Evolutionary conservation across 306 rosid genomes (phyloP).

Genomic region (Castanea crenata): DNA sequence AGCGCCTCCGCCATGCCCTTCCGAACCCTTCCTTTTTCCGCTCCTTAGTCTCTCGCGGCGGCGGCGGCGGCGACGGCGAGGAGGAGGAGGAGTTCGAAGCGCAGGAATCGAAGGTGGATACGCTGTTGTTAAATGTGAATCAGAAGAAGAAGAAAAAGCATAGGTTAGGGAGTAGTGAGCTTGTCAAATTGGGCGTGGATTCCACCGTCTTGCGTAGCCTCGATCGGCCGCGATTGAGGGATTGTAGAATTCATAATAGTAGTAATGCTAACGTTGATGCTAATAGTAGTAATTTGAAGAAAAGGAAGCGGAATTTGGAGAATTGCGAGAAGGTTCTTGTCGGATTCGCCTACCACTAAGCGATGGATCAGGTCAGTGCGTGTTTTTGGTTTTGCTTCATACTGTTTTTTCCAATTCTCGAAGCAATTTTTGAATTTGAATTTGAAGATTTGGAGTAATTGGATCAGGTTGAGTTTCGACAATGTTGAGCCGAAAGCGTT

Average conservation of each 20-base stretch:
- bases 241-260: conserved; percentile 45
- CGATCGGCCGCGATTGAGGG: conserved; percentile 74
- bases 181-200: conserved; percentile 75
- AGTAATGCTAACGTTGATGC: neutral
- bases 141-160: conserved; percentile 39
- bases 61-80: neutral
- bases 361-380: conserved; percentile 70
- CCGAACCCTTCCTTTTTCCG: conserved; percentile 26
- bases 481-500: conserved; percentile 66
- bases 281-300: conserved; percentile 26
- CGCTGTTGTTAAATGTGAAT: conserved; percentile 6
- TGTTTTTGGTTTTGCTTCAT: neutral
- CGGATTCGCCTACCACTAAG: conserved; percentile 54
- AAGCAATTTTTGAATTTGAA: neutral
- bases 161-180: conserved; percentile 55
- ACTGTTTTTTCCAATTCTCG: neutral
- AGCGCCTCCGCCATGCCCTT: conserved; percentile 33
- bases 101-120: conserved; percentile 17
- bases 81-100: neutral
- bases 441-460: neutral
- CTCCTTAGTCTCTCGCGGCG: conserved; percentile 23
- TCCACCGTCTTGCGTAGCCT: conserved; percentile 37
- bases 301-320: conserved; percentile 36
- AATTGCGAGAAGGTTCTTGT: conserved; percentile 34
- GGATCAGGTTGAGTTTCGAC: conserved; percentile 68